Conservation (phyloP, 1,139 yeast species). For the Pichia sp. region DNA sequence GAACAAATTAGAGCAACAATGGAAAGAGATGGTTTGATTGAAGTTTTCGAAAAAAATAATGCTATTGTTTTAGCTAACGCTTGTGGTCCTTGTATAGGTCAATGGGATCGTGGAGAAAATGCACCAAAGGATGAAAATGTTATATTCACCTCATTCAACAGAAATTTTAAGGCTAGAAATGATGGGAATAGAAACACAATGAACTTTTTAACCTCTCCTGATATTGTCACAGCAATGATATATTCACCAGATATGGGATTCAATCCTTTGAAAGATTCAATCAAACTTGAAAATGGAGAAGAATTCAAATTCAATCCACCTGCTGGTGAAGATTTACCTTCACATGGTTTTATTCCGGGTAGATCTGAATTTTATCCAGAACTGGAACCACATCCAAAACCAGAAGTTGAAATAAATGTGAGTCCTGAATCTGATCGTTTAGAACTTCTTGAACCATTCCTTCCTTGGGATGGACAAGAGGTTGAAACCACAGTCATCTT, state of each 20-base stretch:
- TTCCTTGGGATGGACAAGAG: constrained; percentile 81
- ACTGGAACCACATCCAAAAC: constrained; percentile 63
- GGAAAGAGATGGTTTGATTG: constrained; percentile 85
- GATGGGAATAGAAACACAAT: constrained; percentile 96
- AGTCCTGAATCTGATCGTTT: constrained; percentile 74
- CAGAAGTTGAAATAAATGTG: constrained; percentile 62
- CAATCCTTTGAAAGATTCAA: constrained; percentile 79
- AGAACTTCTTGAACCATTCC: constrained; percentile 83
- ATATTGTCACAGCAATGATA: constrained; percentile 92
- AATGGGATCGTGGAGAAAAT: constrained; percentile 78
- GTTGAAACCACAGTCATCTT: constrained; percentile 65
- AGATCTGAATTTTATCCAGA: constrained; percentile 81
- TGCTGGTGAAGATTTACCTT: constrained; percentile 82
- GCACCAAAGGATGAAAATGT: constrained; percentile 70
- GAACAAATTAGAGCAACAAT: constrained; percentile 97
- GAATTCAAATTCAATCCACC: constrained; percentile 72
- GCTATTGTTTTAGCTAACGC: constrained; percentile 93
- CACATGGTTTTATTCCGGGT: constrained; percentile 72
- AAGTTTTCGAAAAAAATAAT: constrained; percentile 74
- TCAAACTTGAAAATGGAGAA: constrained; percentile 57
- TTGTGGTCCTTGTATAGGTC: constrained; percentile 99
- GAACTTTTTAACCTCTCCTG: constrained; percentile 96
- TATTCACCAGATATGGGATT: constrained; percentile 85
- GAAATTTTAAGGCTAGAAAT: constrained; percentile 95
- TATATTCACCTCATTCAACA: constrained; percentile 89